phyloP scores from a whole-genome alignment of 2,329 filamentous ascomycete species.

The Cordyceps tenuipes region DNA sequence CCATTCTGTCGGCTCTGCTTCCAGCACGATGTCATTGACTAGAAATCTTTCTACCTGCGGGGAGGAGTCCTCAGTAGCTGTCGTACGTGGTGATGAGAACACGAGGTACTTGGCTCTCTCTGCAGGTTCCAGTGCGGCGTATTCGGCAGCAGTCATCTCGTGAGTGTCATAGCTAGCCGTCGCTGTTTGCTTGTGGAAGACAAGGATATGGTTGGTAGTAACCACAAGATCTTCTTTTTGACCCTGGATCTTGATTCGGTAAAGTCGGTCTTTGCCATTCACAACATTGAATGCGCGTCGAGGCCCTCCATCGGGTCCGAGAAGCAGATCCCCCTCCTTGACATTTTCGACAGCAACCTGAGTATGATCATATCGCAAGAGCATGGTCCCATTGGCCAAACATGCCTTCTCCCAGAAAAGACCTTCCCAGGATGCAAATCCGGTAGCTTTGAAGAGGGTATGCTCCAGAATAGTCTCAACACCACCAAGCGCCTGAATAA shows the following conservation, averaged over 20 bases:
- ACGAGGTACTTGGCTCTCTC: constrained; percentile 28
- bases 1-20: constrained; percentile 36
- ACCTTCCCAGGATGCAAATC: constrained; percentile 95
- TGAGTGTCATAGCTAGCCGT: constrained; percentile 30
- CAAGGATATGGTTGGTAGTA: constrained; percentile 40
- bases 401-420: constrained; percentile 75
- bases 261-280: constrained; percentile 37
- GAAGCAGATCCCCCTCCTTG: constrained; percentile 38
- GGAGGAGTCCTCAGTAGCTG: not conserved
- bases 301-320: constrained; percentile 39
- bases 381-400: constrained; percentile 34
- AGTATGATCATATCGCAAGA: constrained; percentile 35
- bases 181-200: constrained; percentile 29
- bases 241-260: constrained; percentile 37
- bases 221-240: constrained; percentile 39
- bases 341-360: constrained; percentile 40
- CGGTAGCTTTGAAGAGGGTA: constrained; percentile 92
- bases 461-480: constrained; percentile 98
- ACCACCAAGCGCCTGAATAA: constrained; percentile 91
- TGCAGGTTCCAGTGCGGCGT: constrained; percentile 29
- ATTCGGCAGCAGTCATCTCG: constrained; percentile 38
- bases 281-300: constrained; percentile 43
- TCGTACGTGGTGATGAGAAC: constrained; percentile 24
- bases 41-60: constrained; percentile 27
- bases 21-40: constrained; percentile 34